Evolutionary conservation across 805 yeast species (phyloP), one percentile per base, ranked within the genome.

Genomic region (Saccharomyces jurei): DNA sequence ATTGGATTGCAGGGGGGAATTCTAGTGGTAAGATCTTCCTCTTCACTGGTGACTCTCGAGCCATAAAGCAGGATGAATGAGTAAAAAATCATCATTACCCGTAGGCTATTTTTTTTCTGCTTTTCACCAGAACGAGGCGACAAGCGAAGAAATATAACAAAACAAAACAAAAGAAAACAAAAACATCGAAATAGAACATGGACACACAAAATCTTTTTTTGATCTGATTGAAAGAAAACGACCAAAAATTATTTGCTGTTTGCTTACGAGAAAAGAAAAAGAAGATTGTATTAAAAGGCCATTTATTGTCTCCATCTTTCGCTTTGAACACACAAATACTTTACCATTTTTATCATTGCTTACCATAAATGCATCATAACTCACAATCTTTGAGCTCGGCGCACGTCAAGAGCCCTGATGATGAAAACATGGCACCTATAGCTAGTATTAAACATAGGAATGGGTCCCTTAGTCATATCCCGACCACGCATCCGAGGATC

Each of bases 1-100:
- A 92, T 68, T 90, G 97, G 97, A 71, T 87, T 4, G 90, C 81
- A 2, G 99, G 99, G 0, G 98, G 96, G 9, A 87, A 91, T 56
- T 94, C 97, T 22, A 87, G 95, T 63, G 98, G 98, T 6, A 91
- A 91, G 64, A 83, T 84, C 0, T 88, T 86, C 65, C 67, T 89
- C 52, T 87, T 68, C 51, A 58, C 69, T 13, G 63, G 63, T 48
- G 52, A 55, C 26, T 41, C 31, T 10, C 30, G 36, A 30, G 46
- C 41, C 30, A 31, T 22, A 49, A 50, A 41, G 27, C 47, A 41
- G 22, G 30, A 56, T 36, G 52, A 53, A 27, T 47, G 54, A 44
- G 44, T 28, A 3, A 22, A 27, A 41, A 46, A 17, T 10, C 11
- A 25, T 46, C 25, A 9, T 21, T 48, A 22, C 50, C 29, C 25